Conservation (phyloP, 148 eudicot species). For the Cornus suecica region DNA sequence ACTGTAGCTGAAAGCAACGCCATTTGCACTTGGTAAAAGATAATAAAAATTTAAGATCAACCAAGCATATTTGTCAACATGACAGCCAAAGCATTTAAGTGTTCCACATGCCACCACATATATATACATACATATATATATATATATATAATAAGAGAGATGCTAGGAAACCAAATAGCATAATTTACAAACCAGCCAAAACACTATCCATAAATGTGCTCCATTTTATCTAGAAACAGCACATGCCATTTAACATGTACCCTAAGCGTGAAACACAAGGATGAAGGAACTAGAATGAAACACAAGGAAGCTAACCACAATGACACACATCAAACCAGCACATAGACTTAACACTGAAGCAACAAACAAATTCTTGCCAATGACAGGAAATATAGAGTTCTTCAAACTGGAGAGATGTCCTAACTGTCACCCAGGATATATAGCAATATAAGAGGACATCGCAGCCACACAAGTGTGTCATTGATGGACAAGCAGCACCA, state of each 20-base stretch:
- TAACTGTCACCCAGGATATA: conserved; percentile 13
- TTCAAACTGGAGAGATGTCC: conserved; percentile 20
- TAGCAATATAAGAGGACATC: conserved; percentile 14
- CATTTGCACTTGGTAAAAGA: background rate
- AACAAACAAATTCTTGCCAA: conserved; percentile 17
- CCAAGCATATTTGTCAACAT: background rate
- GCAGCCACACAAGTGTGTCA: conserved; percentile 22
- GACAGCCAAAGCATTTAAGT: background rate
- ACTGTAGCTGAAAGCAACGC: background rate
- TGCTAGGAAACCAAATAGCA: background rate
- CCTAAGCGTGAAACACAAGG: conserved; percentile 5
- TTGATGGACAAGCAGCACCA: conserved; percentile 26
- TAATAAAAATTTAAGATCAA: background rate
- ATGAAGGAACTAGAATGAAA: conserved; percentile 2
- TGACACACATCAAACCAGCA: conserved; percentile 14
- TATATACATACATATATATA: no score
- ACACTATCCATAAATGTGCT: background rate
- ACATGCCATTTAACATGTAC: conserved; percentile 2
- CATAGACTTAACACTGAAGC: conserved; percentile 3
- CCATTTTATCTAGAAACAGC: conserved; percentile 3
- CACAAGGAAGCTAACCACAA: conserved; percentile 3
- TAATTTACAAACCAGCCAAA: background rate
- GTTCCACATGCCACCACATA: background rate
- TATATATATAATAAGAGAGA: background rate
- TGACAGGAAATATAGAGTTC: conserved; percentile 10